Percentiles rank a stretch among this genome's conserved stretches.
These are phyloP conservation scores for Shiraia sp. DNA, from an alignment of 2,329 filamentous ascomycete genomes.

Conservation along the genomic window DNA sequence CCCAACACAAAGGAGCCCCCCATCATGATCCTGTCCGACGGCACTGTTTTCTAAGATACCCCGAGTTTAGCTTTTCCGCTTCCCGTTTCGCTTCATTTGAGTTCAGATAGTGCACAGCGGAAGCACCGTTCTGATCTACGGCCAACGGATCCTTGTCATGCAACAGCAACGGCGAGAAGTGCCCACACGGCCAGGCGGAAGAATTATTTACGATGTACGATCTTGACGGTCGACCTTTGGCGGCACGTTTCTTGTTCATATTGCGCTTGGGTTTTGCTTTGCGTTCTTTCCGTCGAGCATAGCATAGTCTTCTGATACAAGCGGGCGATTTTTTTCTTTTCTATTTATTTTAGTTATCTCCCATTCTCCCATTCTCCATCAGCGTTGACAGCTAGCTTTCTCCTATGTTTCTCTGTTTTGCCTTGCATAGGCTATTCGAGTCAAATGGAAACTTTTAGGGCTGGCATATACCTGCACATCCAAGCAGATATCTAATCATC, in stretches of 20 bases:
- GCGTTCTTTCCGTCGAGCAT: too few species aligned
- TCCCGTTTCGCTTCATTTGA: constrained; percentile 28
- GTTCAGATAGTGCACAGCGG: constrained; percentile 16
- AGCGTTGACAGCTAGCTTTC: background rate
- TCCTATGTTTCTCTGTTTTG: too few species aligned
- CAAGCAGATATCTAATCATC: too few species aligned
- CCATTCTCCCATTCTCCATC: background rate
- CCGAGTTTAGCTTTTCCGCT: constrained; percentile 33
- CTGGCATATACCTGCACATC: too few species aligned
- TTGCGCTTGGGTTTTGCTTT: constrained; percentile 4
- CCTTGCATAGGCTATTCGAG: background rate
- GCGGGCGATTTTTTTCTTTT: background rate
- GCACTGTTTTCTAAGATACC: constrained; percentile 82
- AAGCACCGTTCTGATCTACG: constrained; percentile 17
- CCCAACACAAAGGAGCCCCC: constrained; percentile 96
- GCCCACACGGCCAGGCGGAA: constrained; percentile 20
- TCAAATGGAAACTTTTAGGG: background rate
- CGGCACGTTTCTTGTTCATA: constrained; percentile 25
- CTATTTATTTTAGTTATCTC: background rate
- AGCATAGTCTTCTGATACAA: too few species aligned
- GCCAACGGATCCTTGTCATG: constrained; percentile 7
- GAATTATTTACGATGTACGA: constrained; percentile 28
- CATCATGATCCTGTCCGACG: constrained; percentile 94
- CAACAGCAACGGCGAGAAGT: constrained; percentile 11
- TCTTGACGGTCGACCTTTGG: constrained; percentile 30